These are phyloP conservation scores for Caryocar brasiliense DNA, from an alignment of 441 rosid species.

Conservation along the genomic window DNA sequence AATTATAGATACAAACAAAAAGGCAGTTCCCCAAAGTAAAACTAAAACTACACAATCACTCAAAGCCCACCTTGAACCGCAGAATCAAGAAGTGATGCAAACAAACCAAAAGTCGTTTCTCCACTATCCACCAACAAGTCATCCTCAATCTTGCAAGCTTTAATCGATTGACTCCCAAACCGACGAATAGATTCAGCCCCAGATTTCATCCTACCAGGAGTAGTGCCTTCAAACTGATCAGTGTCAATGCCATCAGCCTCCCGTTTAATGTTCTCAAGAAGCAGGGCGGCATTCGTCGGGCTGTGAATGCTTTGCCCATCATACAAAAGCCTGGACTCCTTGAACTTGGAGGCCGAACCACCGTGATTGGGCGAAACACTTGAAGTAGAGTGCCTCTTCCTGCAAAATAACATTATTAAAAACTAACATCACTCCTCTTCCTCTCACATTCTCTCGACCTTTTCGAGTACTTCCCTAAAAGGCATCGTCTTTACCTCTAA, in stretches of 20 bases:
- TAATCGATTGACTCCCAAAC: constrained; percentile 55
- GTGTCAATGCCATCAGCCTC: constrained; percentile 59
- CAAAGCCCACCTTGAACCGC: constrained; percentile 76
- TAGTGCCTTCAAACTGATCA: constrained; percentile 38
- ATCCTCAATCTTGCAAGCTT: constrained; percentile 82
- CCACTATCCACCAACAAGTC: constrained; percentile 56
- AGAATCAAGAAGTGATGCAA: constrained; percentile 86
- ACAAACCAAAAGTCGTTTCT: constrained; percentile 59
- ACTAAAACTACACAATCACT: background rate
- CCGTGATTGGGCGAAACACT: constrained; percentile 43
- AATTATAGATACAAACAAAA: too few species aligned
- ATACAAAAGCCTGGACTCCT: constrained; percentile 55
- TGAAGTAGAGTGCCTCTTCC: constrained; percentile 68
- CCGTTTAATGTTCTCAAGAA: constrained; percentile 87
- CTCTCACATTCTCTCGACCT: too few species aligned
- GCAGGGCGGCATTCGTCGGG: constrained; percentile 82
- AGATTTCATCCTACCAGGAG: constrained; percentile 24
- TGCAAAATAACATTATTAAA: too few species aligned
- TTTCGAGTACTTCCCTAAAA: too few species aligned
- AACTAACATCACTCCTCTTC: too few species aligned
- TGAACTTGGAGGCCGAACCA: constrained; percentile 38
- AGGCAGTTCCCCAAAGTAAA: background rate
- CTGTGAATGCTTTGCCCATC: constrained; percentile 81
- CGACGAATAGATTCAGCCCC: constrained; percentile 33
- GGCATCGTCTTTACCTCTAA: too few species aligned